These are phyloP conservation scores for Saccharomycopsis sp. DNA, from an alignment of 805 yeast species.

Conservation along the genomic window DNA sequence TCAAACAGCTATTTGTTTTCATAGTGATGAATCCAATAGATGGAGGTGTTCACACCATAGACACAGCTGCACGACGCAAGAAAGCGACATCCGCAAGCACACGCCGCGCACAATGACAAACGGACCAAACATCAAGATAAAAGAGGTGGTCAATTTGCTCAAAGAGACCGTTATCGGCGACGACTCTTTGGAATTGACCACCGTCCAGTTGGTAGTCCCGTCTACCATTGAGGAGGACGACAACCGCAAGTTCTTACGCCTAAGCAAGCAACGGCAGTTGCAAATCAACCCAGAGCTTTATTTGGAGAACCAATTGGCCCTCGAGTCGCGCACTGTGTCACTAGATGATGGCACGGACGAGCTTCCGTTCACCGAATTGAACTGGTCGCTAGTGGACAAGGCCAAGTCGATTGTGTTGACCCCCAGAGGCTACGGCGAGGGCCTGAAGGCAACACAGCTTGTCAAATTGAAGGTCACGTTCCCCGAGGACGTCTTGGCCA, in stretches of 20 bases:
- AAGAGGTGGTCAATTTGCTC: neutral
- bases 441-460: neutral
- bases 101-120: neutral
- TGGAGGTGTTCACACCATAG: too few relatives aligned
- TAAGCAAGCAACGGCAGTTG: slow-evolving; percentile 7
- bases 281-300: slow-evolving; percentile 9
- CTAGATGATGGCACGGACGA: neutral
- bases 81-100: neutral
- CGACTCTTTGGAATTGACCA: neutral
- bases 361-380: neutral
- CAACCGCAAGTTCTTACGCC: neutral
- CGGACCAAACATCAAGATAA: too few relatives aligned
- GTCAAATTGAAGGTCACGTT: neutral
- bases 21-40: too few relatives aligned
- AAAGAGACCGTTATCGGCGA: neutral
- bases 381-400: slow-evolving; percentile 3
- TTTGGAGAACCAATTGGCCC: slow-evolving; percentile 1
- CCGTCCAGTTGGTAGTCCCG: slow-evolving; percentile 2
- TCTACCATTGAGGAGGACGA: neutral
- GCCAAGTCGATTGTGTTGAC: neutral
- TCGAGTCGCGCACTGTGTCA: neutral
- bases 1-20: too few relatives aligned
- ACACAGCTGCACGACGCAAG: neutral
- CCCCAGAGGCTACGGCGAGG: neutral
- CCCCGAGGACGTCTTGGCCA: neutral